Conservation (phyloP, 371 early-diverging fungal species). For the Mucor irregularis region DNA sequence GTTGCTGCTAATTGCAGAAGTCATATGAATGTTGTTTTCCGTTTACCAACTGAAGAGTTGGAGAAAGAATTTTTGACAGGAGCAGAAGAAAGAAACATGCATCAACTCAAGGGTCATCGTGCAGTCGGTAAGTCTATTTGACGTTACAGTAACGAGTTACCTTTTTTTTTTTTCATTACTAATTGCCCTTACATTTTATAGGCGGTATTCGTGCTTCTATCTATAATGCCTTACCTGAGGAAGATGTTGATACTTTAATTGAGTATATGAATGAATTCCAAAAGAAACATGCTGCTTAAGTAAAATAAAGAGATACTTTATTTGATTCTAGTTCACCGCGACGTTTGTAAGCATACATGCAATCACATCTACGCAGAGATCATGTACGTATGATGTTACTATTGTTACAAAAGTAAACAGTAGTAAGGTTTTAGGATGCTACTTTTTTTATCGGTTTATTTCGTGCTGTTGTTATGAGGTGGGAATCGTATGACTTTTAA, state of each 20-base stretch:
- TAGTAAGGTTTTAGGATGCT: no score
- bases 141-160: no score
- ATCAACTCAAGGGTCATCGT: conserved; percentile 94
- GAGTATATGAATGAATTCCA: conserved; percentile 82
- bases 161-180: background rate
- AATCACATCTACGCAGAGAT: no score
- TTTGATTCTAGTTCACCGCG: no score
- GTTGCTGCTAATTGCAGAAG: conserved; percentile 71
- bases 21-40: conserved; percentile 92
- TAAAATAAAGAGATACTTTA: background rate
- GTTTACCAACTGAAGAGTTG: conserved; percentile 67
- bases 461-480: no score
- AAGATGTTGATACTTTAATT: conserved; percentile 76
- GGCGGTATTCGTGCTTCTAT: conserved; percentile 94
- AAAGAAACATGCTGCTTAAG: conserved; percentile 26
- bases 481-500: no score
- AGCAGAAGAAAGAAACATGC: conserved; percentile 76
- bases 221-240: conserved; percentile 91
- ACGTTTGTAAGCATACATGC: no score
- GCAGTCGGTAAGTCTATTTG: conserved; percentile 54
- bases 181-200: background rate
- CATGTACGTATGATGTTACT: no score
- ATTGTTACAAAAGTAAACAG: no score
- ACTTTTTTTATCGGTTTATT: no score
- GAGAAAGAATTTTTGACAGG: conserved; percentile 81